phyloP scores from a whole-genome alignment of 2,329 filamentous ascomycete genomes.

The Diaporthe citriasiana region DNA sequence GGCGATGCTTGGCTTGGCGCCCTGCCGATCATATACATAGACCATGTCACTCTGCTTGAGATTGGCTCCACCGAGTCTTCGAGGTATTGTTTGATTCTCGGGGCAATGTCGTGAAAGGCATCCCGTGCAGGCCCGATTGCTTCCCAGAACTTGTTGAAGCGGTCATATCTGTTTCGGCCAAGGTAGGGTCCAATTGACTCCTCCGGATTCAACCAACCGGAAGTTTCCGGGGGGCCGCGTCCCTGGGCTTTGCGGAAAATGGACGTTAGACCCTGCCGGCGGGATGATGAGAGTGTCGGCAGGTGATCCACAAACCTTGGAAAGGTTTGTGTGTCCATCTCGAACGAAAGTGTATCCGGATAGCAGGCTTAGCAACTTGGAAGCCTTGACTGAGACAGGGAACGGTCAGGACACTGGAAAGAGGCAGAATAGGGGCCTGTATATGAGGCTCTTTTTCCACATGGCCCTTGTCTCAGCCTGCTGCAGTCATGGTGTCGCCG shows the following conservation, averaged over 20 bases:
- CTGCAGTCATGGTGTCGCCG: not conserved
- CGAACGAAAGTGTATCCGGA: not conserved
- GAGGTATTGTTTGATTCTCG: slow-evolving; percentile 10
- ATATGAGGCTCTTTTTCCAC: not conserved
- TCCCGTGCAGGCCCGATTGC: slow-evolving; percentile 23
- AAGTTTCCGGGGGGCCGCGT: not conserved
- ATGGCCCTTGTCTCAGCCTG: not conserved
- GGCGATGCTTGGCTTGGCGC: not conserved
- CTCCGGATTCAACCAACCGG: slow-evolving; percentile 14
- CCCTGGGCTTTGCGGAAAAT: slow-evolving; percentile 1
- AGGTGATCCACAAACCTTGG: not conserved
- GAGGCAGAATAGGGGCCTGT: not conserved
- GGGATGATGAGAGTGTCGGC: not conserved
- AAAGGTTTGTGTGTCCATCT: slow-evolving; percentile 9
- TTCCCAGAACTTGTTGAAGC: slow-evolving; percentile 17
- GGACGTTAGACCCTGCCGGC: not conserved
- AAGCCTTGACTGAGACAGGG: too few species aligned
- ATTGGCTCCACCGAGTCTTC: slow-evolving; percentile 4
- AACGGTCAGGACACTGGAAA: too few species aligned
- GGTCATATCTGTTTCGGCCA: not conserved
- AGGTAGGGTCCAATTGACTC: slow-evolving; percentile 13
- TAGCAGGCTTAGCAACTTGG: too few species aligned
- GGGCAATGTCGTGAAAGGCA: not conserved
- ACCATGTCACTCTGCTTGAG: slow-evolving; percentile 27
- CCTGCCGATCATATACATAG: slow-evolving; percentile 27